Evolutionary conservation across 192 early-diverging fungal genomes (phyloP), one percentile per base, ranked within the genome.

Genomic region (Coemansia sp.): DNA sequence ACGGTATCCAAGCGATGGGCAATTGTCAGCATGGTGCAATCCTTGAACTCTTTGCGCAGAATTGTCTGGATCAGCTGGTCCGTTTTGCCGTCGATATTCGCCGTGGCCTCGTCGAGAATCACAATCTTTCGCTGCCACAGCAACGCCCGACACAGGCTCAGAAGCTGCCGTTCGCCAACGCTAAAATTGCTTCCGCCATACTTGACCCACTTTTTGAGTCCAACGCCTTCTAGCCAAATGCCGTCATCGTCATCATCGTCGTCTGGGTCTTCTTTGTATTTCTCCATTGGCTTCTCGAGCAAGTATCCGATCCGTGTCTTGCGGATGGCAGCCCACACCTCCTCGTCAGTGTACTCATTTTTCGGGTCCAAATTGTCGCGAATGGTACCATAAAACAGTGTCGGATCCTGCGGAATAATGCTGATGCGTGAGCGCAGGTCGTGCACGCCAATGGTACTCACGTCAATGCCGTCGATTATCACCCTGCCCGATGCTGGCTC

Each of bases 101-200:
- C 84, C n/a, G 82, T 84, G 5, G 82, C 91, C 67, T 93, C 92
- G 62, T 93, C 92, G 57, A 93, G 74, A 14, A 93, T 73, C 54
- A 93, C 54, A 38, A 93, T 79, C 27, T 82, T 84, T 32, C 86
- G 81, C 29, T 82, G 84, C 22, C 86, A 68, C 14, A 92, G 62
- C n/a, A 91, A 47, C 1, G 88, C 89, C 1, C 89, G 58, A 2
- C 82, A 75, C 45, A 86, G 44, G 33, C 77, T 78, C 2, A 86
- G 24, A 2, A 84, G 58, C 66, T 92, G 91, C 7, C 86, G 64
- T 68, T 92, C 86, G 2, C 90, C 90, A 3, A 86, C 84, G 23
- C 84, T 87, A 58, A 91, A 83, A 57, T 91, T 91, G 14, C 62
- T 56, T 4, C 91, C 91, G 29, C 83, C 79, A 4, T 64, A 22